Evolutionary conservation across 768 basidiomycete genomes (phyloP), one percentile per base, ranked within the genome.

Genomic region (Arthromyces matolae): DNA sequence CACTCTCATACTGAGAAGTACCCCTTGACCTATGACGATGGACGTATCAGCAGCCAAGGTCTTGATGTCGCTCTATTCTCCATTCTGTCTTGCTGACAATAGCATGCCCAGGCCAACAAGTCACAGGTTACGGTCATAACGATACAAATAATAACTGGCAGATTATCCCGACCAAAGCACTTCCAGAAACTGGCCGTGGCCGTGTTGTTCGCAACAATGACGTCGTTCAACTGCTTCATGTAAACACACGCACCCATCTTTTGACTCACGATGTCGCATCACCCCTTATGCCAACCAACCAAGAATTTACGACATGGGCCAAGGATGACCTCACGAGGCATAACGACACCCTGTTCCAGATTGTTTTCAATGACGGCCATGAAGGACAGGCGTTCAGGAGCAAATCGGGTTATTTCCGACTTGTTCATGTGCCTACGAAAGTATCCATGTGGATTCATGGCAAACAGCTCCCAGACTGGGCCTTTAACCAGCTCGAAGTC

Each of bases 181-280:
- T 98, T 37, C 95, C 95, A 4, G 92, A 95, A 57, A 86, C 86
- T 49, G 94, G 94, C 16, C 88, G 92, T 20, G 95, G 93, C 10
- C 86, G 95, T 39, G 80, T 93, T 52, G 92, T 97, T 33, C 87
- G 90, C 37, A 85, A 97, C 52, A 78, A 88, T 50, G 96, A 98
- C 64, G 67, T 90, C 44, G 76, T 98, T 54, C 93, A 92, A 59
- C 78, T 98, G 16, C 73, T 93, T 19, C 96, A 99, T 60, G 78
- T 91, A 61, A 81, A 80, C 64, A 95, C 94, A 8, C 73, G 94
- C 52, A 81, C 83, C 1, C 67, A 83, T 48, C 83, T 99, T 37
- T 70, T 99, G 35, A 96, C 94, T 2, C 96, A 99, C 59, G 96
- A 99, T 64, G 96, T 99, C 49, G 96, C 96, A 0, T 96, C 92